Base-by-base conservation (phyloP, 495 filamentous ascomycete species). In the Lasiosphaeriaceae sp. region DNA sequence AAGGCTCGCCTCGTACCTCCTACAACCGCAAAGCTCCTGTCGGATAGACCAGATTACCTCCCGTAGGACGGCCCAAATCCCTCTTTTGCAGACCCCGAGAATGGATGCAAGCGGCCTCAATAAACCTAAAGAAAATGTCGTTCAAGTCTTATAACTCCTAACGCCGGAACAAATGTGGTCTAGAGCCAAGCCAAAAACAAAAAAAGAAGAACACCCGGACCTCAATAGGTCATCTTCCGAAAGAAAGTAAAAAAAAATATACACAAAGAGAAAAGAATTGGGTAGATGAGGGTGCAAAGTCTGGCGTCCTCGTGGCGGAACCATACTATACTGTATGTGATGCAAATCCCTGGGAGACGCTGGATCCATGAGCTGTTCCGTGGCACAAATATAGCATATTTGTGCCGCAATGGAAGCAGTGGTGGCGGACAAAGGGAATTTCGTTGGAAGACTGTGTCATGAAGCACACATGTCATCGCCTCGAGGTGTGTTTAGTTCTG, bases 401-500 rank as follows among this genome's bases (percentile, higher is more conserved):
- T 21, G 45, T 22, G 45, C 22, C 22, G 45, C 1, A 47, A 26
- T 19, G 14, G 14, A 44, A 20, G 14, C 14, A 44, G 20, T n/a
- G 14, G 2, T 17, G 51, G 51, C 6, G n/a, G 11, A 45, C 19
- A 22, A 31, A 53, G 20, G 20, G 17, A 22, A 49, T 26, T 16
- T 16, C 14, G 16, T 11, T 21, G 17, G 47, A 21, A 49, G 24
- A 29, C 47, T 49, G 47, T 26, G 47, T 20, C 37, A 3, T 20
- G 4, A 3, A 44, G 39, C 37, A 17, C 3, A 21, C 26, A 31
- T 31, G 4, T 31, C 9, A 31, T 31, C 26, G 26, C 26, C 26
- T 31, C 26, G 26, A 3, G 26, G 26, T 9, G 26, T 9, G 26
- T 9, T 31, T 44, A 64, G 47, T 66, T 68, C 34, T 70, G 63